Evolutionary conservation across 768 basidiomycete genomes (phyloP).

Genomic region (Boletus rubropictus): DNA sequence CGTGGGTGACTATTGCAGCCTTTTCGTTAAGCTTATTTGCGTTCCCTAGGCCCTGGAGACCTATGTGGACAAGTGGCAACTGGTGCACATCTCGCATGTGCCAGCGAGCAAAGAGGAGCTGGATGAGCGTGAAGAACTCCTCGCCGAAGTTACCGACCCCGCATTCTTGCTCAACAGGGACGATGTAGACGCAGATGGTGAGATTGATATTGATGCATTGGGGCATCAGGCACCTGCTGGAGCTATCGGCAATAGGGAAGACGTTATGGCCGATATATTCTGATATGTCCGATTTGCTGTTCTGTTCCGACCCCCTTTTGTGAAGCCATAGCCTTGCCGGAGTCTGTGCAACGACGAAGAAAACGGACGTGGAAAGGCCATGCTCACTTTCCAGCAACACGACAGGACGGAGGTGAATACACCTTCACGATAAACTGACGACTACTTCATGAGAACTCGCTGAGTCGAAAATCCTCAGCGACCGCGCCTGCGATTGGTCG

Average conservation of each 20-base stretch:
- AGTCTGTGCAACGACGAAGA: neutral
- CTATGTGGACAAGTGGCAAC: slow-evolving; percentile 77
- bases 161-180: slow-evolving; percentile 42
- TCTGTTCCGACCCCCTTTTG: neutral
- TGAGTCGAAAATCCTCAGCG: neutral
- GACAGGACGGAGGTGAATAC: neutral
- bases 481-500: neutral
- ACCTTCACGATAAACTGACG: too few species aligned
- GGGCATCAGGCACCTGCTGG: slow-evolving; percentile 46
- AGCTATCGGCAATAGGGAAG: slow-evolving; percentile 43
- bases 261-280: slow-evolving; percentile 32
- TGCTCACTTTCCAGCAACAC: neutral
- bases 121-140: slow-evolving; percentile 70
- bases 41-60: slow-evolving; percentile 54
- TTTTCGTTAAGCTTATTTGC: neutral
- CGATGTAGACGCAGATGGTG: slow-evolving; percentile 59
- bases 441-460: neutral
- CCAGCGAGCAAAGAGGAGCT: slow-evolving; percentile 70
- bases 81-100: slow-evolving; percentile 67
- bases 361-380: neutral
- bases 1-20: slow-evolving; percentile 39
- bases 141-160: slow-evolving; percentile 74
- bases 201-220: slow-evolving; percentile 48
- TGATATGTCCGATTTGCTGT: slow-evolving; percentile 9
- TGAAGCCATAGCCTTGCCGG: neutral